Base-by-base conservation (phyloP, 192 early-diverging fungal species). In the Diversispora epigaea region DNA sequence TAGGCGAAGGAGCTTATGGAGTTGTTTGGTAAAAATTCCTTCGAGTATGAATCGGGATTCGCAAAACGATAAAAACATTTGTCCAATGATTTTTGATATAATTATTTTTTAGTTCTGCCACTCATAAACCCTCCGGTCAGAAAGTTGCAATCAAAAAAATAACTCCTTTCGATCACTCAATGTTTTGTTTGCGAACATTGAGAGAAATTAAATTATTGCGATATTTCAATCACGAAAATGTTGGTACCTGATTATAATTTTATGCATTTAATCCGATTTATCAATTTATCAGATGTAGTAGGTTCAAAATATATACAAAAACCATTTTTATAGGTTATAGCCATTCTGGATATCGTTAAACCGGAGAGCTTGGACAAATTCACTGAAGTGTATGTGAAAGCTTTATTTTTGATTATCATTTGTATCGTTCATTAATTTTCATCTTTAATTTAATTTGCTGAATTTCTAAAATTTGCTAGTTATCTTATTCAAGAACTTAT, bases 401-500 rank as follows among this genome's bases (percentile, higher is more conserved):
- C 11, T 12, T 49, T 47, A 61, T 54, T 10, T 56, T 50, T 14
- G 43, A 0, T 46, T 9, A 50, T 32, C 25, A 32, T 32, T 32
- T 12, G 14, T 50, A 8, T 50, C 14, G 5, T 12, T 4, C 49
- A 50, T 50, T 50, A 12, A 50, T 12, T 14, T 50, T 50, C 49
- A 25, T 46, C 0, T 11, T 14, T 11, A 43, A 57, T 57, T n/a
- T 39, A 56, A 68, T 44, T 63, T 63, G 52, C 6, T 8, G 17
- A 32, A 14, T 66, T 21, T 66, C 14, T 45, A 39, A 62, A 40
- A 14, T 5, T 63, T 43, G 70, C 19, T 72, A 86, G 85, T 8
- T 97, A 98, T 77, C 85, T 99, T 76, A 95, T 97, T 43, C 95
- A 97, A 84, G 98, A 96, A 76, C 81, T 99, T 21, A 99, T 99